A percentile compares a stretch with the other conserved stretches of the same genome.
These are phyloP conservation scores for Lipomyces lipofer DNA, from an alignment of 805 yeast species.

Conservation along the genomic window DNA sequence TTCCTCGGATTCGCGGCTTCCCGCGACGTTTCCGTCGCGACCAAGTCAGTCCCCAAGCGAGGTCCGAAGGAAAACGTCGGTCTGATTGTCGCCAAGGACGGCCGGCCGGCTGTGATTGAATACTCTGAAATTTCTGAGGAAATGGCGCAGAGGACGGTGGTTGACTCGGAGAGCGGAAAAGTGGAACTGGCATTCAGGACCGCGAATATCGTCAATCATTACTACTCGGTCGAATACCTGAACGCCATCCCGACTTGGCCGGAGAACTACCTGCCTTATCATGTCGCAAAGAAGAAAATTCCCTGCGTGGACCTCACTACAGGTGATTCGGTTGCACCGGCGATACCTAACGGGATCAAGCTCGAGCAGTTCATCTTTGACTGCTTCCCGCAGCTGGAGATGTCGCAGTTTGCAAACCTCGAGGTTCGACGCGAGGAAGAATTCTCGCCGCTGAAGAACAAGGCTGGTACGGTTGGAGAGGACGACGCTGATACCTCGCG, in stretches of 20 bases:
- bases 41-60: slow-evolving; percentile 92
- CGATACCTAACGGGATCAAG: slow-evolving; percentile 83
- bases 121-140: slow-evolving; percentile 84
- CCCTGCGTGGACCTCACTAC: slow-evolving; percentile 53
- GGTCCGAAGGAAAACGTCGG: slow-evolving; percentile 89
- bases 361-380: slow-evolving; percentile 97
- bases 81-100: slow-evolving; percentile 64
- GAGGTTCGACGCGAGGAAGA: slow-evolving; percentile 86
- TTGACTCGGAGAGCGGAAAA: slow-evolving; percentile 44
- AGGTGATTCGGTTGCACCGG: slow-evolving; percentile 58
- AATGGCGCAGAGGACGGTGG: slow-evolving; percentile 64
- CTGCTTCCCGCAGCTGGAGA: slow-evolving; percentile 76
- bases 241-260: slow-evolving; percentile 65
- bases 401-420: slow-evolving; percentile 78
- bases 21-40: slow-evolving; percentile 71
- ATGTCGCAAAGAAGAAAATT: slow-evolving; percentile 89
- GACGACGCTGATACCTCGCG: slow-evolving; percentile 87
- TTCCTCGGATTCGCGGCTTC: slow-evolving; percentile 81
- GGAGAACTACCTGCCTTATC: slow-evolving; percentile 78
- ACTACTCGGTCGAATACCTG: slow-evolving; percentile 80
- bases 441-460: slow-evolving; percentile 93
- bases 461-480: slow-evolving; percentile 45
- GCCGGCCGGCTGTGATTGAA: slow-evolving; percentile 86
- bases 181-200: slow-evolving; percentile 68
- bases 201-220: slow-evolving; percentile 96